Conservation (phyloP, 148 eudicot genomes). For the Vaccinium corymbosum region DNA sequence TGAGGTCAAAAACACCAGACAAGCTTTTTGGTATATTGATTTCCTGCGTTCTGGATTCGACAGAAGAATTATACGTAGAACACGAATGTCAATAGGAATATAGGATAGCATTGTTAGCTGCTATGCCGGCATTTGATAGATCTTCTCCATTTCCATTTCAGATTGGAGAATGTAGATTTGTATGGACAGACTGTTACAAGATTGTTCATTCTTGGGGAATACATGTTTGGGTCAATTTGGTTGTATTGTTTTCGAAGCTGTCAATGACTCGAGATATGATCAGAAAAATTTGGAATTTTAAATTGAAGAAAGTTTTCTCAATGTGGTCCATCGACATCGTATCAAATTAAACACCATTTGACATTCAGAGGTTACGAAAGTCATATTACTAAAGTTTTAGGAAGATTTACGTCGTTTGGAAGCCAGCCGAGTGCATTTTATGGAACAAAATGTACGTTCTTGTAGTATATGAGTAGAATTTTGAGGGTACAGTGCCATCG, state of each 20-base stretch:
- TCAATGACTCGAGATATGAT: not conserved
- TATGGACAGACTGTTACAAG: not conserved
- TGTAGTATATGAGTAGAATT: no score
- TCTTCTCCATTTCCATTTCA: not conserved
- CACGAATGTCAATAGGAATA: not conserved
- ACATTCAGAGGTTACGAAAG: no score
- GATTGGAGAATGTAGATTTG: not conserved
- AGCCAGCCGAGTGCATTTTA: no score
- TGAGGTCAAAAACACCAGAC: not conserved
- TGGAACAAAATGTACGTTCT: no score
- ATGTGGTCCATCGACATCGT: no score
- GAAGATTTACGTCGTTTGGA: no score
- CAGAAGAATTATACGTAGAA: not conserved
- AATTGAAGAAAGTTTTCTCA: not conserved
- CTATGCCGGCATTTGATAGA: not conserved
- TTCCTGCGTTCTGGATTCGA: not conserved
- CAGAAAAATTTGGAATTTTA: not conserved
- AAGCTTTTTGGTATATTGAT: not conserved
- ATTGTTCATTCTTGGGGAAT: not conserved
- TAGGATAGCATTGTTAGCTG: not conserved
- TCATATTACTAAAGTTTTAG: no score
- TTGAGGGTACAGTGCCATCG: no score
- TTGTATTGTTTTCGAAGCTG: not conserved
- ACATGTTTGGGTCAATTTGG: not conserved
- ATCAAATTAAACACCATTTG: no score